Base-by-base conservation (phyloP, 1,284 basidiomycete species). In the Lignosus rhinocerotis region DNA sequence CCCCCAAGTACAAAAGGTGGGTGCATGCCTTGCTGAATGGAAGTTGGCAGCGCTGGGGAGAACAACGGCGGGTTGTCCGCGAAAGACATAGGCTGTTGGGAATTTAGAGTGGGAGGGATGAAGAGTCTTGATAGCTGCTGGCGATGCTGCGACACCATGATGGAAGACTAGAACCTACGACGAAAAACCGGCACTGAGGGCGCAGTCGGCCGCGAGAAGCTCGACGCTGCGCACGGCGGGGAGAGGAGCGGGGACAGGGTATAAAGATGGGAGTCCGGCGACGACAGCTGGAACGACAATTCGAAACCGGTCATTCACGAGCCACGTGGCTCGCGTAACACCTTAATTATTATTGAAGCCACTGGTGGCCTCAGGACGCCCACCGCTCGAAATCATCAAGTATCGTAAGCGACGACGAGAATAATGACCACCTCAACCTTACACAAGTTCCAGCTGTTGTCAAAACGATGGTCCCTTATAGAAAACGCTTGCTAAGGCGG, bases 21-120 rank as follows among this genome's bases (percentile, higher is more conserved):
- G 61, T 83, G 84, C 72, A 83, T 86, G 46, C 78, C 74, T 38
- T 81, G 80, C 64, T 85, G 84, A 21, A 87, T 66, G 38, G 82
- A 76, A 3, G 86, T 84, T 19, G 84, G 86, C 42, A 88, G 74
- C 52, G 79, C 82, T 7, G 88, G 87, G 2, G 89, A 88, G 70
- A 80, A 91, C 63, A 88, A 72, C 47, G 79, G 76, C 14, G 67
- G 62, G 53, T 65, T 65, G n/a, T 72, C 69, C 39, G 57, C 66
- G 56, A 69, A 73, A 16, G 59, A 56, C 59, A 68, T 64, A 33
- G 72, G 73, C 60, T 73, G 73, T 59, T 72, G 72, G 31, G 64
- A 54, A 57, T 67, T 69, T 60, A 73, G 66, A 21, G 63, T 60
- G 34, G 71, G 70, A 6, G 74, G 73, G 41, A 76, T 75, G 51